Percentiles rank a stretch among this genome's conserved stretches.
These are phyloP conservation scores for Huntiella decipiens DNA, from an alignment of 2,329 filamentous ascomycete genomes.

Conservation along the genomic window DNA sequence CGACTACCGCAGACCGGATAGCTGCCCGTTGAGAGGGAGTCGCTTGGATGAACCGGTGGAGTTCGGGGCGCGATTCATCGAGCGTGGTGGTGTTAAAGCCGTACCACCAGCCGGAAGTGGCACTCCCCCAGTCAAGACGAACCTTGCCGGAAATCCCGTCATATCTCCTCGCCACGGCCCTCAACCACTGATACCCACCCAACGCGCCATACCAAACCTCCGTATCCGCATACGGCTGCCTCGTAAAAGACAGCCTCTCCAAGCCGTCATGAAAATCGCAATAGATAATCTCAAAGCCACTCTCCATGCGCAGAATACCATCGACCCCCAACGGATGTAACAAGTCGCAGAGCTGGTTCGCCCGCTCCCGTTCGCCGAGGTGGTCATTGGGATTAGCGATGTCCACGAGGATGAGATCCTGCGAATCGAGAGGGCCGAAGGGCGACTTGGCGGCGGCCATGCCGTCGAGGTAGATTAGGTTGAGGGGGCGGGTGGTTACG, in stretches of 20 bases:
- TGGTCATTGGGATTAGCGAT: conserved; percentile 12
- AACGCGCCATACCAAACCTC: conserved; percentile 14
- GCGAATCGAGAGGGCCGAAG: conserved; percentile 48
- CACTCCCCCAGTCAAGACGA: conserved; percentile 28
- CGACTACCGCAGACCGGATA: conserved; percentile 25
- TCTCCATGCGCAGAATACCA: conserved; percentile 47
- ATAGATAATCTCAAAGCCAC: conserved; percentile 51
- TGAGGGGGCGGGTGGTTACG: conserved; percentile 34
- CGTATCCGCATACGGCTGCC: conserved; percentile 15
- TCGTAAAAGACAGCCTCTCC: conserved; percentile 18
- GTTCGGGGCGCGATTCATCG: conserved; percentile 17
- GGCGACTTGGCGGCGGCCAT: conserved; percentile 46
- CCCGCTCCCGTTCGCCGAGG: conserved; percentile 29
- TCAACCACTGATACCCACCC: conserved; percentile 21
- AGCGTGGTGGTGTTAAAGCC: conserved; percentile 29
- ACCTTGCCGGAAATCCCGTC: conserved; percentile 24
- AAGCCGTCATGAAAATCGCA: conserved; percentile 38
- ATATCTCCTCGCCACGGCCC: conserved; percentile 26
- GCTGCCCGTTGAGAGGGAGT: conserved; percentile 17
- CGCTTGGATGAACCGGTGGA: conserved; percentile 18
- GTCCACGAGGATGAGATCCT: conserved; percentile 41
- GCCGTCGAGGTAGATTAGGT: conserved; percentile 50
- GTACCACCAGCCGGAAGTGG: conserved; percentile 33
- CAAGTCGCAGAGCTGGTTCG: conserved; percentile 34
- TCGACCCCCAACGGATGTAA: conserved; percentile 38